These are phyloP conservation scores for Dictyostelium citrinum DNA, from an alignment of 78 protist genomes.

Conservation along the genomic window DNA sequence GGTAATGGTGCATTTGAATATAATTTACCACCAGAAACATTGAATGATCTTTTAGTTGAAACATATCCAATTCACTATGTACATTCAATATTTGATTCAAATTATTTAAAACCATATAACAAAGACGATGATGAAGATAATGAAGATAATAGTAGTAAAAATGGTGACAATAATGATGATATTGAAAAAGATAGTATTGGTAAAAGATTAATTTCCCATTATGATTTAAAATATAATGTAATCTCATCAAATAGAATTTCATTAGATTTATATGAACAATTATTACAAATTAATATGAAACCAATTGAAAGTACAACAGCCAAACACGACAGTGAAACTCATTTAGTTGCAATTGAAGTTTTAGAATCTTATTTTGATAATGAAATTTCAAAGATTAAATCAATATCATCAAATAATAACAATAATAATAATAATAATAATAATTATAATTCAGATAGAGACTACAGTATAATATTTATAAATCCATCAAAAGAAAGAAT, in stretches of 20 bases:
- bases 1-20: constrained; percentile 51
- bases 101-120: constrained; percentile 3
- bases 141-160: not conserved
- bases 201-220: constrained; percentile 21
- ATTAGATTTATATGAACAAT: constrained; percentile 25
- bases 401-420: not conserved
- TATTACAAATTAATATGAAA: not conserved
- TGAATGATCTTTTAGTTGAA: constrained; percentile 19
- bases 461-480: constrained; percentile 25
- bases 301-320: not conserved
- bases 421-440: too few relatives aligned
- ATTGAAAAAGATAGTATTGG: not conserved
- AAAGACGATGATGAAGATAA: not conserved
- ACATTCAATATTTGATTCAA: constrained; percentile 35
- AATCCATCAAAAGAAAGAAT: constrained; percentile 46
- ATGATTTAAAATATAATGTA: constrained; percentile 25
- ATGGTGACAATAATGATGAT: not conserved
- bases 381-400: constrained; percentile 1
- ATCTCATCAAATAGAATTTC: not conserved
- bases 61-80: constrained; percentile 26
- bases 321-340: constrained; percentile 20
- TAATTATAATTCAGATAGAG: not conserved
- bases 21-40: not conserved
- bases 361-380: constrained; percentile 41
- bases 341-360: constrained; percentile 14